phyloP scores from a whole-genome alignment of 1,139 yeast species.

The Zygosaccharomyces sapae region DNA sequence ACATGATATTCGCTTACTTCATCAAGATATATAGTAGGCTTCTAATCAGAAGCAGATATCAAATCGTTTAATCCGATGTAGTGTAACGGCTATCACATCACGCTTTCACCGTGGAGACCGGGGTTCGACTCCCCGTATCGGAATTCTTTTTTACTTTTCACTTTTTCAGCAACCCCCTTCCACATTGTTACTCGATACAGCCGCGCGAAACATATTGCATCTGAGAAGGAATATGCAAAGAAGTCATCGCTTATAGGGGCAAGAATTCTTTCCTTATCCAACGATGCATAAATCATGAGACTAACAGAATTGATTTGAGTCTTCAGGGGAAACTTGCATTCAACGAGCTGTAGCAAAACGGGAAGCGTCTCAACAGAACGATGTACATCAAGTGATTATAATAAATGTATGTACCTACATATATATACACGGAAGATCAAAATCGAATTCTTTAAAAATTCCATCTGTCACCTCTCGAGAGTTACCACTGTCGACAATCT shows the following conservation, averaged over 20 bases:
- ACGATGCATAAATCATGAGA: too few species aligned
- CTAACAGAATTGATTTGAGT: too few species aligned
- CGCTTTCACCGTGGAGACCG: conserved; percentile 10
- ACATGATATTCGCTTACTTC: too few species aligned
- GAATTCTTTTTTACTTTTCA: not conserved
- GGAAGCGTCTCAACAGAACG: not conserved
- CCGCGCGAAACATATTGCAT: too few species aligned
- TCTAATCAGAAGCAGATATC: too few species aligned
- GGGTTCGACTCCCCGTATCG: conserved; percentile 10
- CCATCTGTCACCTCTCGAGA: not conserved
- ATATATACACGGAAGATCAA: not conserved
- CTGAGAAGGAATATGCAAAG: too few species aligned
- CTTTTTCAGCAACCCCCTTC: too few species aligned
- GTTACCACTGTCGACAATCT: not conserved
- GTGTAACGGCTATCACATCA: conserved; percentile 8
- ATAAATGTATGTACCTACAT: not conserved
- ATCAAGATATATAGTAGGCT: too few species aligned
- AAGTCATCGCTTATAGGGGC: too few species aligned
- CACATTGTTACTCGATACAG: too few species aligned
- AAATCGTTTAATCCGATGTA: conserved; percentile 5
- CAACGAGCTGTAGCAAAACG: not conserved
- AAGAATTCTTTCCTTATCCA: too few species aligned
- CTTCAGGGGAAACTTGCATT: not conserved
- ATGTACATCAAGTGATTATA: not conserved
- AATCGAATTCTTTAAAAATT: not conserved